Conservation (phyloP, 495 filamentous ascomycete species). For the Xylaria scruposa region DNA sequence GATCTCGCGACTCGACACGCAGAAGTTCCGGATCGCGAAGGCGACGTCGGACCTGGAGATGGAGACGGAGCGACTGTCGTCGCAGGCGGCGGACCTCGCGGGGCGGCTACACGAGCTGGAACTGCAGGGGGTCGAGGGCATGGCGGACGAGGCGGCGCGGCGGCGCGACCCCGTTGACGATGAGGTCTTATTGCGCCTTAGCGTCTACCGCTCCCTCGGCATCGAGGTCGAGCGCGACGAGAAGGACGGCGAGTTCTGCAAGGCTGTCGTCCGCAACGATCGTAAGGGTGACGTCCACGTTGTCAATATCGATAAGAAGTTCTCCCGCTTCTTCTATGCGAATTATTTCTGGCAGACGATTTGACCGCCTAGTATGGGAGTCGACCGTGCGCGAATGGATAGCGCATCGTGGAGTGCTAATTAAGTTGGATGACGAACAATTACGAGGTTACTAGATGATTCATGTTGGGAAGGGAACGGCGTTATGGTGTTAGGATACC, state of each 20-base stretch:
- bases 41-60: slow-evolving; percentile 86
- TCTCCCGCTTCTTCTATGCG: slow-evolving; percentile 89
- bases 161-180: slow-evolving; percentile 52
- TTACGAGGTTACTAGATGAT: slow-evolving; percentile 21
- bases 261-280: slow-evolving; percentile 85
- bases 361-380: slow-evolving; percentile 42
- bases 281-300: slow-evolving; percentile 92
- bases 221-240: slow-evolving; percentile 87
- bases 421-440: slow-evolving; percentile 10
- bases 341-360: slow-evolving; percentile 96
- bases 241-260: slow-evolving; percentile 77
- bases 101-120: slow-evolving; percentile 82
- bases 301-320: slow-evolving; percentile 91
- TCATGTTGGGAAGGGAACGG: slow-evolving; percentile 28
- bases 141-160: slow-evolving; percentile 39
- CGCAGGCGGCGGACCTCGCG: slow-evolving; percentile 78
- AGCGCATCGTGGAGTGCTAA: not conserved
- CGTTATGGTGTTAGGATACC: slow-evolving; percentile 34
- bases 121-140: slow-evolving; percentile 75
- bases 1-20: slow-evolving; percentile 84
- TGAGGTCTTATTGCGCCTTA: slow-evolving; percentile 73
- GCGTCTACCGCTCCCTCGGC: slow-evolving; percentile 88
- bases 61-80: slow-evolving; percentile 85
- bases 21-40: slow-evolving; percentile 95
- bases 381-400: not conserved